phyloP scores from a whole-genome alignment of 169 alveolate species.

The Pseudocohnilembus persalinus region DNA sequence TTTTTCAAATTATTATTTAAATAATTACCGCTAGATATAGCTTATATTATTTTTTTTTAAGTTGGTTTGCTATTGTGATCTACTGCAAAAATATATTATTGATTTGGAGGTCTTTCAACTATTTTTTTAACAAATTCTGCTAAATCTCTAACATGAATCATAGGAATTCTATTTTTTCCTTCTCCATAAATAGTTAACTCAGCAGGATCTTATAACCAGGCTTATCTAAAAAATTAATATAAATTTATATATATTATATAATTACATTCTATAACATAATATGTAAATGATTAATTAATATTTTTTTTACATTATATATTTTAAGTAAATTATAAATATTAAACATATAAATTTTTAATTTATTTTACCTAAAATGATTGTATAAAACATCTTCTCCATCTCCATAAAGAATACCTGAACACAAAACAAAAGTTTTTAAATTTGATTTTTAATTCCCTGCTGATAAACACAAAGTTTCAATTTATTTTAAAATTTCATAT shows the following conservation, averaged over 20 bases:
- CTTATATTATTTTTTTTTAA: conserved; percentile 67
- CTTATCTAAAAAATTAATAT: conserved; percentile 31
- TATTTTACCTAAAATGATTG: conserved; percentile 54
- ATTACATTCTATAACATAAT: neutral
- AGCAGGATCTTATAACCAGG: conserved; percentile 75
- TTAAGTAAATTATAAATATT: neutral
- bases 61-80: conserved; percentile 80
- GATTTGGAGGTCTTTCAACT: conserved; percentile 67
- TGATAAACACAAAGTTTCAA: conserved; percentile 85
- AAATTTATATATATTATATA: neutral
- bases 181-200: conserved; percentile 59
- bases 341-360: neutral
- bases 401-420: conserved; percentile 91
- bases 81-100: conserved; percentile 82
- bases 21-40: conserved; percentile 49
- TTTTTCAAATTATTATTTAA: too few relatives aligned
- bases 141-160: conserved; percentile 86
- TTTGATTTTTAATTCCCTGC: conserved; percentile 70
- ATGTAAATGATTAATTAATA: too few relatives aligned
- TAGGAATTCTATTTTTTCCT: conserved; percentile 88
- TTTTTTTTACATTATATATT: too few relatives aligned
- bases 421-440: conserved; percentile 76
- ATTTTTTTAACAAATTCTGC: conserved; percentile 73
- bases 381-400: conserved; percentile 86
- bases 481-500: conserved; percentile 73